A percentile compares a stretch with the other conserved stretches of the same genome.
Conservation (phyloP, 345 rosid species). For the Corymbia maculata region DNA sequence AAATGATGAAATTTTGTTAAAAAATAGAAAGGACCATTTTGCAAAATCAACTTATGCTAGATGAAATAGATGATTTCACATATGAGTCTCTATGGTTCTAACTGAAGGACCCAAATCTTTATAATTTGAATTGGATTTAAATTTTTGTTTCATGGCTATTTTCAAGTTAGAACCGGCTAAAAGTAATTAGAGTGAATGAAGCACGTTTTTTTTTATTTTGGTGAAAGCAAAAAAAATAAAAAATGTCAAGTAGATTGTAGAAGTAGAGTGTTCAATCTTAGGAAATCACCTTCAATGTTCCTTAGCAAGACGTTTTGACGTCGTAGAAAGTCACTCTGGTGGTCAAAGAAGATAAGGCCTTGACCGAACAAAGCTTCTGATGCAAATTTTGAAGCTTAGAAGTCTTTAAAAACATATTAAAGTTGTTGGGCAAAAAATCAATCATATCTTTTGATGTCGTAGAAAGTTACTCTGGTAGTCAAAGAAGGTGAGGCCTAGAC, state of each 20-base stretch:
- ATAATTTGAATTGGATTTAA: not conserved
- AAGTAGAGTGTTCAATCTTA: not conserved
- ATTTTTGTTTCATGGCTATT: not conserved
- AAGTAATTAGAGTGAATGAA: not conserved
- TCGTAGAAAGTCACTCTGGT: not conserved
- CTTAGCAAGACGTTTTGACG: not conserved
- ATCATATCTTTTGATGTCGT: not conserved
- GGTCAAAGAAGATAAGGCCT: not conserved
- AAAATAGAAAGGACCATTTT: not conserved
- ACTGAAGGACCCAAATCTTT: not conserved
- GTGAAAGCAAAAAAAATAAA: not conserved
- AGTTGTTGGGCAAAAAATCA: not conserved
- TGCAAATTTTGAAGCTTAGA: not conserved
- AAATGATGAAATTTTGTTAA: not conserved
- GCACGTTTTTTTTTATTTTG: not conserved
- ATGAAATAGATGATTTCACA: not conserved
- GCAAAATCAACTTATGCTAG: not conserved
- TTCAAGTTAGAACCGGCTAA: not conserved
- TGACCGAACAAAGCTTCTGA: not conserved
- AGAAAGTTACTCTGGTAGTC: not conserved
- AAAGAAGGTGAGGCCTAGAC: not conserved
- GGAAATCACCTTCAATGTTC: not conserved
- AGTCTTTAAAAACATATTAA: not conserved
- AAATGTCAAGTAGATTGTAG: not conserved
- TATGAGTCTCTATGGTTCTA: not conserved